Evolutionary conservation across 2,329 filamentous ascomycete genomes (phyloP), one percentile per base, ranked within the genome.

Genomic region (Aspergillus nomiae): DNA sequence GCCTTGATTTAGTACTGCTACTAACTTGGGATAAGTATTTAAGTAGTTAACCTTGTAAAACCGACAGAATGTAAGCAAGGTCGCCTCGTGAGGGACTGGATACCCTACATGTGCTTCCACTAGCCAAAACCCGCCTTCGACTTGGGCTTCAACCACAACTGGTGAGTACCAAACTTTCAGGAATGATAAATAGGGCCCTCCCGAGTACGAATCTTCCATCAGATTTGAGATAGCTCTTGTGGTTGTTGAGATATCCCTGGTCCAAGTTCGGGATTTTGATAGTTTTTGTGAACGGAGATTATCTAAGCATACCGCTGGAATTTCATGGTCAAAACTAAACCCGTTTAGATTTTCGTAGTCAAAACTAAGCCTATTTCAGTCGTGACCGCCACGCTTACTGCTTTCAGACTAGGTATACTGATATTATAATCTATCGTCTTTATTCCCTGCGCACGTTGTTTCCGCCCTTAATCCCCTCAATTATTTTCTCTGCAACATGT

Each of bases 191-290:
- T 41, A 41, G 12, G 16, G 6, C 36, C 36, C 16, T 19, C 10
- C 16, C 5, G 16, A 41, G 16, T 19, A 41, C 16, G 36, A 41
- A 41, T 41, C 36, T 41, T 41, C 36, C 36, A 56, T 57, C 38
- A 57, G 19, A 57, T 41, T 45, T 30, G 14, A 19, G 6, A 57
- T 57, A 57, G 28, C 36, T 28, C 43, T 19, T 30, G 38, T 32
- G 5, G 38, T 45, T 57, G 21, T 24, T 21, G 38, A 11, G 36
- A 16, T 43, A 57, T 57, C 21, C 21, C 9, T 57, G 9, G 3
- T 41, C 26, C 46, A 57, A 57, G 54, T 57, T 57, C 21, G 38
- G 21, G 38, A 46, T 21, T 57, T 57, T 45, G 21, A n/a, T 28
- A 34, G 55, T 57, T 57, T 57, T 57, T n/a, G 4, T 21, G 55